Base-by-base conservation (phyloP, 169 alveolate species). In the Babesia microti region DNA sequence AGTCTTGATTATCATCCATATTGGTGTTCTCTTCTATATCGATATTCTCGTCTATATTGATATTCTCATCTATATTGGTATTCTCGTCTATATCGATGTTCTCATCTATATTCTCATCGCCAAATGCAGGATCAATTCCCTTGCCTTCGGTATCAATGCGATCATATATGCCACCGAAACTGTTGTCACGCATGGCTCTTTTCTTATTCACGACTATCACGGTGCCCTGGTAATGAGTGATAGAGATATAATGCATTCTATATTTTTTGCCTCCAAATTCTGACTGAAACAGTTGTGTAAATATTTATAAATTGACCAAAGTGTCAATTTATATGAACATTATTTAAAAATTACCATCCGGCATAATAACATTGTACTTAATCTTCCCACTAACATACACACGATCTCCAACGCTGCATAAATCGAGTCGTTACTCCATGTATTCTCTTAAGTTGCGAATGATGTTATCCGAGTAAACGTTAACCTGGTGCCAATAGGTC, bases 401-500 rank as follows among this genome's bases (percentile, higher is more conserved):
- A 2, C 35, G 55, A 17, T 65, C 76, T 18, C 76, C 76, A 12
- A 65, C 70, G 17, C 76, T 65, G 44, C 4, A 35, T 3, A 27
- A 17, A 9, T 11, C 4, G 29, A 1, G 18, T 0, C 17, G 11
- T 51, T 11, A 26, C 2, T 1, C 9, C n/a, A 9, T 7, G 17
- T 2, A n/a, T 15, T 42, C 37, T 17, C 51, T 14, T 54, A 53
- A 68, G 59, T 49, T 6, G 76, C 69, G 7, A 44, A 17, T 19
- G 59, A 46, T 22, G 40, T 52, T 15, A 65, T 28, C 18, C 55
- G 55, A 45, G 44, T 65, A 65, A 9, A 65, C 3, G n/a, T 54
- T 37, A n/a, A 65, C 58, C 42, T 42, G 53, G 70, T 65, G 76
- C 76, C 76, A 65, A 24, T 23, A 42, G 0, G 76, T 65, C 28